These are phyloP conservation scores for Ilex asprella DNA, from an alignment of 257 asterid genomes.

Conservation along the genomic window DNA sequence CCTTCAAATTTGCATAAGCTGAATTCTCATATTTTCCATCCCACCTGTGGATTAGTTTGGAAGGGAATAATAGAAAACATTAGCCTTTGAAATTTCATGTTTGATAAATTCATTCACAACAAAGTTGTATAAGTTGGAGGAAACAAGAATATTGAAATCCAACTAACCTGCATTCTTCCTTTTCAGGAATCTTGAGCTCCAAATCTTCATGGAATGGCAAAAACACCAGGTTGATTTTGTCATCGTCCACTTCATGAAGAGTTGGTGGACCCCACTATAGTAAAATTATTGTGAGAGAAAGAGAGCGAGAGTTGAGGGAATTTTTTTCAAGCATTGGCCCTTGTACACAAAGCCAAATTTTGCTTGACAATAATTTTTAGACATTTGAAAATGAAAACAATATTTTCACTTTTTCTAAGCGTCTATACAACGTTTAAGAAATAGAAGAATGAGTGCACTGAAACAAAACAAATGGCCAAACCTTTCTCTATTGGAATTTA, in stretches of 20 bases:
- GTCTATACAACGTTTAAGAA: no score
- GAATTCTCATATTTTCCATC: not conserved
- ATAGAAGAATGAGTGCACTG: no score
- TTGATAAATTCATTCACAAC: not conserved
- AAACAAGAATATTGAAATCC: not conserved
- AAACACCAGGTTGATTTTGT: conserved; percentile 39
- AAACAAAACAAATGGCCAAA: no score
- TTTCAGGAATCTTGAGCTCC: conserved; percentile 70
- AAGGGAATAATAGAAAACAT: not conserved
- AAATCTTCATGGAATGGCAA: conserved; percentile 58
- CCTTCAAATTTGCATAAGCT: not conserved
- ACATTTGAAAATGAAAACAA: no score
- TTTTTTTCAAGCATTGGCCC: no score
- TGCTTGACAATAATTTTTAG: no score
- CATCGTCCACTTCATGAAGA: conserved; percentile 45
- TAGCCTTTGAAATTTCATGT: not conserved
- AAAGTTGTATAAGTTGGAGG: not conserved
- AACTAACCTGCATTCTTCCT: conserved; percentile 54
- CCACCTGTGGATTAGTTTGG: not conserved
- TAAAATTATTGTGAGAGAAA: not conserved
- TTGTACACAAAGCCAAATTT: no score
- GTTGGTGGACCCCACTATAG: conserved; percentile 76
- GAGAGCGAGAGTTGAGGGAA: not conserved
- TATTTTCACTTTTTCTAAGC: no score
- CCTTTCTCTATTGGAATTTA: no score